Evolutionary conservation across 1,139 yeast genomes (phyloP), one percentile per base, ranked within the genome.

Genomic region (Pneumocystis jirovecii): DNA sequence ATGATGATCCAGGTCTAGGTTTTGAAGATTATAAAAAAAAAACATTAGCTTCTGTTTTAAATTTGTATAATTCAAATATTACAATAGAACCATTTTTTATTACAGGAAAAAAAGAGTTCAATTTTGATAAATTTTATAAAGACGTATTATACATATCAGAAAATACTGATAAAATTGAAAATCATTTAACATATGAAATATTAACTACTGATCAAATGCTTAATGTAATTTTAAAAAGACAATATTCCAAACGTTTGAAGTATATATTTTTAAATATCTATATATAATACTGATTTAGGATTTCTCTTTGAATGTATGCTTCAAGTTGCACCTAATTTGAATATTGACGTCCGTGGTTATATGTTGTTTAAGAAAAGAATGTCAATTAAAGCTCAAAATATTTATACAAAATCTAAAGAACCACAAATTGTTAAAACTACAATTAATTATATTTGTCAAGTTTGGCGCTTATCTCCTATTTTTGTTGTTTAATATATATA

Each of bases 321-420:
- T 61, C 78, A 79, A 6, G 72, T 85, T 3, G 76, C 78, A 2
- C 83, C 84, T 1, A 76, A 77, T 0, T 69, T 89, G 19, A 79
- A 81, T 0, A 81, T 93, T 64, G 86, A 89, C 0, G 78, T 90
- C 0, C 83, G 82, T 70, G 97, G 96, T 0, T 87, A 85, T 71
- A 76, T 86, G 0, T 77, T 87, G n/a, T 82, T 81, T 69, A 77
- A 80, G 19, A 83, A 82, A 65, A 86, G 85, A 68, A 79, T 77
- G 62, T 73, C 82, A 0, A 77, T 79, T 39, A 77, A 79, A 64
- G 74, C 79, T 8, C 78, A 77, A 56, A 74, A 75, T 60, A 79
- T 86, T 25, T 84, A 83, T 72, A 82, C 82, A 57, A 78, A 80
- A 63, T 82, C 81, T 3, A 85, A 82, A 39, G 70, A 74, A 5